Percentiles rank a stretch among this genome's conserved stretches.
Evolutionary conservation across 2,329 filamentous ascomycete genomes (phyloP).

Genomic region (Penicillium sp.): DNA sequence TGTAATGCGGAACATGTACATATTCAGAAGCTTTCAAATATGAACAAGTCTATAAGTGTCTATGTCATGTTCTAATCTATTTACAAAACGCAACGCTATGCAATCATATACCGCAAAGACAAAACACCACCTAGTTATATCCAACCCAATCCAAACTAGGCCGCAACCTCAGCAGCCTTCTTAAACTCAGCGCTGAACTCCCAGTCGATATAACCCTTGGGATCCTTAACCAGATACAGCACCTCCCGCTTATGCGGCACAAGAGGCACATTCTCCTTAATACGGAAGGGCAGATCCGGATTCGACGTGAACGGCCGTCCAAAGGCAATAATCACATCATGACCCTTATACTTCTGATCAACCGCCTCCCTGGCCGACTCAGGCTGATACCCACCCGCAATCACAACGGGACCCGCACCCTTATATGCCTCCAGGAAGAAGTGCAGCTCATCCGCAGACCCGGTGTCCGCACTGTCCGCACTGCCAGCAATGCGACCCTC

Average conservation of each 20-base stretch:
- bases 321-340: constrained; percentile 41
- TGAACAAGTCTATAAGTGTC: not conserved
- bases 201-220: constrained; percentile 45
- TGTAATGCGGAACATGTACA: not conserved
- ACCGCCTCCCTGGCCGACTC: constrained; percentile 43
- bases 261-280: constrained; percentile 41
- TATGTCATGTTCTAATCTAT: not conserved
- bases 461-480: constrained; percentile 27
- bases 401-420: constrained; percentile 49
- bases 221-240: constrained; percentile 43
- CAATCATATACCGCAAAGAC: not conserved
- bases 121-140: not conserved
- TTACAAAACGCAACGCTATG: constrained; percentile 13
- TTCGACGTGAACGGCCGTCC: constrained; percentile 49
- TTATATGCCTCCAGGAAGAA: constrained; percentile 48
- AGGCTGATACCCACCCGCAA: constrained; percentile 52
- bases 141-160: constrained; percentile 12
- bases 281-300: constrained; percentile 48
- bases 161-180: constrained; percentile 24
- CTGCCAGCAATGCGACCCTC: constrained; percentile 54
- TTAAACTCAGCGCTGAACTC: constrained; percentile 37
- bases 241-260: constrained; percentile 41
- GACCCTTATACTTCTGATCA: constrained; percentile 33
- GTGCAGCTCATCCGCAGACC: constrained; percentile 42
- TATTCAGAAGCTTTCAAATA: not conserved